Percentiles rank a stretch among this genome's conserved stretches.
Evolutionary conservation across 768 basidiomycete genomes (phyloP).

Genomic region (Aureoboletus auriporus): DNA sequence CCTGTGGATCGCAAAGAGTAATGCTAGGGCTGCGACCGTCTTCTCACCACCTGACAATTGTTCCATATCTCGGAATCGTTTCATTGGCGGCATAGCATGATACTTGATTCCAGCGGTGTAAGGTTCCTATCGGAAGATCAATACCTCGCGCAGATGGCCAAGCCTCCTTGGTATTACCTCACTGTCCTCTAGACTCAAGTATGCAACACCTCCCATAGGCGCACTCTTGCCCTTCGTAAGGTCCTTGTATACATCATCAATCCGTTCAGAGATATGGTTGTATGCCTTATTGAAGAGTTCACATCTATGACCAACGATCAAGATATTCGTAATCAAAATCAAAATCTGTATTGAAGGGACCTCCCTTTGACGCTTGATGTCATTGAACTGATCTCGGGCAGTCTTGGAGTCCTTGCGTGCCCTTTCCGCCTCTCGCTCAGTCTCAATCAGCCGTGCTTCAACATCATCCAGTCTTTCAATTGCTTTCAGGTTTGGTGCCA

Average conservation of each 20-base stretch:
- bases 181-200: slow-evolving; percentile 91
- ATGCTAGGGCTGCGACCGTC: slow-evolving; percentile 94
- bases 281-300: slow-evolving; percentile 96
- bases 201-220: slow-evolving; percentile 95
- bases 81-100: slow-evolving; percentile 99
- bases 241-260: slow-evolving; percentile 96
- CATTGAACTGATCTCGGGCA: slow-evolving; percentile 90
- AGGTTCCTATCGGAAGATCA: slow-evolving; percentile 55
- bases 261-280: slow-evolving; percentile 90
- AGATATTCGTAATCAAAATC: background rate
- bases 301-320: slow-evolving; percentile 34
- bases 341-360: background rate
- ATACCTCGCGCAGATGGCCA: slow-evolving; percentile 6
- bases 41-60: slow-evolving; percentile 98
- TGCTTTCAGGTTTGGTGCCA: slow-evolving; percentile 97
- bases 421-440: slow-evolving; percentile 89
- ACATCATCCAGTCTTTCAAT: slow-evolving; percentile 87
- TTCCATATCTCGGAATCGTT: slow-evolving; percentile 98
- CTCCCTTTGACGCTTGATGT: slow-evolving; percentile 79
- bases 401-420: slow-evolving; percentile 84
- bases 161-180: slow-evolving; percentile 58
- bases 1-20: slow-evolving; percentile 97
- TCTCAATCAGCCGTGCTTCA: slow-evolving; percentile 78
- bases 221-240: slow-evolving; percentile 93
- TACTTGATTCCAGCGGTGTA: slow-evolving; percentile 92